Evolutionary conservation across 352 stramenopile species (phyloP), one percentile per base, ranked within the genome.

Genomic region (Blastocystis sp.): DNA sequence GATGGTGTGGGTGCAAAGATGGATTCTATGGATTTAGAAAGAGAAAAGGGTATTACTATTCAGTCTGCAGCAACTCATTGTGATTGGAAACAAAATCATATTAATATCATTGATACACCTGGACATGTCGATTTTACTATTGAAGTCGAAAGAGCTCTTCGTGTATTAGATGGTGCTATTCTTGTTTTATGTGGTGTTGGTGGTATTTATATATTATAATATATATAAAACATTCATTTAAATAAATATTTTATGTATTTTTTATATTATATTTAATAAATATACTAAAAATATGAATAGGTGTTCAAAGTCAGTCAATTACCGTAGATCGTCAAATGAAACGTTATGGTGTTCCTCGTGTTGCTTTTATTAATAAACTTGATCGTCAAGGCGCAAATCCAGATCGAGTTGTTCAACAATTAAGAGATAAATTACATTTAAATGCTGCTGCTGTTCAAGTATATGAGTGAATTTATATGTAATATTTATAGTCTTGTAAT

Each of bases 41-140:
- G 88, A 46, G 91, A 98, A 73, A 97, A 97, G 75, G 89, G 90
- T 52, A 98, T 97, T 71, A 97, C 91, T 5, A 98, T 96, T 74
- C 88, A 96, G 74, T 94, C 80, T 39, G 91, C 91, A 18, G 91
- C 91, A 33, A 97, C 90, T 13, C 95, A 93, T 75, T 93, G 80
- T 67, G 73, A 69, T 52, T 82, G 75, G 75, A 91, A 92, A 66
- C 80, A 95, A 68, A 76, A 81, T 35, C 85, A 94, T 73, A 89
- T 99, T 64, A 99, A 99, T 73, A 96, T 98, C 69, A 98, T 98
- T 65, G 91, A 96, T 73, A 95, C 91, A 34, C 89, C 91, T 23
- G 91, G 91, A 64, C 91, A 99, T 78, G 90, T 99, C 30, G 91
- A 98, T 73, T 98, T 99, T 67, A 98, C 91, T 1, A 94, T 97